Percentiles rank a stretch among this genome's conserved stretches.
phyloP scores from a whole-genome alignment of 208 protist species.

The Acanthamoeba rhysodes region DNA sequence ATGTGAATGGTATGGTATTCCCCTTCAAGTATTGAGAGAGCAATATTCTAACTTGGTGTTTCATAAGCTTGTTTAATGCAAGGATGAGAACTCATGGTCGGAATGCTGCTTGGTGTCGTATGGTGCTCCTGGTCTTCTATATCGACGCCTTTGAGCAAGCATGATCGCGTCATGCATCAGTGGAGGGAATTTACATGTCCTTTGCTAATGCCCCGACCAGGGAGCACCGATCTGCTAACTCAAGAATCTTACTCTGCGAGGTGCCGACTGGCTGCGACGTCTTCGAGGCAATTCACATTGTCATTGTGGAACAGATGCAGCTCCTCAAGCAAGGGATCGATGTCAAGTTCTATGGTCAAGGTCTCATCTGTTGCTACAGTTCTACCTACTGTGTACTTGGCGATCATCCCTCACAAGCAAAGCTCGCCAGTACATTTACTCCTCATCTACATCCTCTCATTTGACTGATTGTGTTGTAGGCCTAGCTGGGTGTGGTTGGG shows the following conservation, averaged over 20 bases:
- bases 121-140: neutral
- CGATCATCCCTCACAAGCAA: neutral
- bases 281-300: neutral
- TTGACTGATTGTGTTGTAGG: neutral
- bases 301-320: neutral
- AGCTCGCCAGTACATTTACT: neutral
- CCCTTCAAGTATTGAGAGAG: too few species aligned
- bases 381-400: neutral
- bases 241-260: neutral
- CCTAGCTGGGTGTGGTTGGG: neutral
- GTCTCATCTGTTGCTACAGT: neutral
- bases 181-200: slow-evolving; percentile 18
- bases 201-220: neutral
- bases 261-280: neutral
- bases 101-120: neutral
- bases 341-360: neutral
- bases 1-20: neutral
- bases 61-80: too few species aligned
- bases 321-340: neutral
- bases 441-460: neutral
- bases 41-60: neutral
- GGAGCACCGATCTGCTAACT: neutral
- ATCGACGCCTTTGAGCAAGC: neutral
- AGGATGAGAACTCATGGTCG: neutral
- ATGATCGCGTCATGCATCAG: neutral